Evolutionary conservation across 257 asterid genomes (phyloP).

Genomic region (Salvia rosmarinus): DNA sequence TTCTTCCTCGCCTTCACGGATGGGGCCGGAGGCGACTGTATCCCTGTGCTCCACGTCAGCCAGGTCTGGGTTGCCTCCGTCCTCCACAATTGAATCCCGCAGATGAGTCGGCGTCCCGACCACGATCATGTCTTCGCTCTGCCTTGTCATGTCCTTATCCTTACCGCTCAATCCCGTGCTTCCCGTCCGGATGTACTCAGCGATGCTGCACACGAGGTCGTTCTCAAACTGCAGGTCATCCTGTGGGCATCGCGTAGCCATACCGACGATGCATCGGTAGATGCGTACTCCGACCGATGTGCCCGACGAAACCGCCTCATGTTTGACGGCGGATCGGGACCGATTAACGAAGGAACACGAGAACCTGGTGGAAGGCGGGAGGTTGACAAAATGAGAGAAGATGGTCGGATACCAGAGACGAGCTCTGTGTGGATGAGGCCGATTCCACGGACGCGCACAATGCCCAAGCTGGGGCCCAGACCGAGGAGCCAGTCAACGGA

Average conservation of each 20-base stretch:
- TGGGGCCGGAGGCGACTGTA: constrained; percentile 41
- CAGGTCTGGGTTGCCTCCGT: constrained; percentile 32
- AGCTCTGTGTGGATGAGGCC: constrained; percentile 94
- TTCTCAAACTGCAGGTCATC: constrained; percentile 77
- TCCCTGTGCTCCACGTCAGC: constrained; percentile 52
- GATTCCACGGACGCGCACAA: constrained; percentile 84
- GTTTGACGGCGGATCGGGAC: constrained; percentile 80
- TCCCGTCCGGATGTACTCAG: constrained; percentile 68
- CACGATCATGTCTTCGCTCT: constrained; percentile 59
- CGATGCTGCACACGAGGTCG: constrained; percentile 82
- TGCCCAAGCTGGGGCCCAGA: constrained; percentile 79
- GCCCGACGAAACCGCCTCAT: constrained; percentile 80
- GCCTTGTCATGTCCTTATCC: constrained; percentile 28
- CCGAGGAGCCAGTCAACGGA: constrained; percentile 87
- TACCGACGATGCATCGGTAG: constrained; percentile 85
- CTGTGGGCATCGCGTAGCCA: constrained; percentile 86
- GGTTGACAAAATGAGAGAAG: constrained; percentile 90
- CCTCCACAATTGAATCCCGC: constrained; percentile 51
- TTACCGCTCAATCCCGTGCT: constrained; percentile 26
- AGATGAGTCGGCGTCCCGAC: constrained; percentile 73
- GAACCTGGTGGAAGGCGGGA: constrained; percentile 92
- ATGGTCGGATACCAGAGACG: constrained; percentile 85
- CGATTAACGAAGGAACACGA: constrained; percentile 79
- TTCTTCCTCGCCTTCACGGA: constrained; percentile 47
- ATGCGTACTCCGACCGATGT: constrained; percentile 83